Conservation (phyloP, 441 rosid species). For the Breynia disticha region DNA sequence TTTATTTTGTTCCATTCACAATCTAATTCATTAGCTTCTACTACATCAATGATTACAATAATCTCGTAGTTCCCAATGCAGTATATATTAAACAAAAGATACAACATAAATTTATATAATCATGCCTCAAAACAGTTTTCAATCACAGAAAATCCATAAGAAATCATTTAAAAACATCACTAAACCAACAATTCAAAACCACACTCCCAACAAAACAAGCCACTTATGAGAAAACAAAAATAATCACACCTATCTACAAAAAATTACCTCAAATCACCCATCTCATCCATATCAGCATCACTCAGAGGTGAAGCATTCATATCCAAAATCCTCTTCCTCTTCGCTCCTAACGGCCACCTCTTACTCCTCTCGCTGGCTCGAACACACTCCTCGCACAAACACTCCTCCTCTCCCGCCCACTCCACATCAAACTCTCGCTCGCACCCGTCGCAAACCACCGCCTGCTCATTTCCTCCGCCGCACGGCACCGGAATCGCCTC, state of each 20-base stretch:
- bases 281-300: slow-evolving; percentile 38
- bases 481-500: slow-evolving; percentile 36
- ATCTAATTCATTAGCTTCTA: too few species aligned
- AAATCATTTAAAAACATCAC: too few species aligned
- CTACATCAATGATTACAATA: too few species aligned
- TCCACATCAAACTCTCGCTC: slow-evolving; percentile 65
- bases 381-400: slow-evolving; percentile 63
- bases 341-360: slow-evolving; percentile 78
- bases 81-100: too few species aligned
- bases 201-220: background rate
- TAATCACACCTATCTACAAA: background rate
- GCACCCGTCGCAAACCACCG: slow-evolving; percentile 75
- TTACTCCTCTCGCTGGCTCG: slow-evolving; percentile 49
- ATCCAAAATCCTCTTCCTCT: slow-evolving; percentile 59
- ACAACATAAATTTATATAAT: too few species aligned
- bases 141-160: too few species aligned
- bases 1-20: too few species aligned
- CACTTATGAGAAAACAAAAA: too few species aligned
- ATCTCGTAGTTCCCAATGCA: too few species aligned
- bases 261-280: slow-evolving; percentile 39
- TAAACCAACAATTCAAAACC: background rate
- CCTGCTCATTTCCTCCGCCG: slow-evolving; percentile 36
- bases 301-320: slow-evolving; percentile 88
- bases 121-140: too few species aligned
- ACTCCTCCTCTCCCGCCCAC: slow-evolving; percentile 50